phyloP scores from a whole-genome alignment of 2,329 filamentous ascomycete genomes.

The Cladosporium sp. region DNA sequence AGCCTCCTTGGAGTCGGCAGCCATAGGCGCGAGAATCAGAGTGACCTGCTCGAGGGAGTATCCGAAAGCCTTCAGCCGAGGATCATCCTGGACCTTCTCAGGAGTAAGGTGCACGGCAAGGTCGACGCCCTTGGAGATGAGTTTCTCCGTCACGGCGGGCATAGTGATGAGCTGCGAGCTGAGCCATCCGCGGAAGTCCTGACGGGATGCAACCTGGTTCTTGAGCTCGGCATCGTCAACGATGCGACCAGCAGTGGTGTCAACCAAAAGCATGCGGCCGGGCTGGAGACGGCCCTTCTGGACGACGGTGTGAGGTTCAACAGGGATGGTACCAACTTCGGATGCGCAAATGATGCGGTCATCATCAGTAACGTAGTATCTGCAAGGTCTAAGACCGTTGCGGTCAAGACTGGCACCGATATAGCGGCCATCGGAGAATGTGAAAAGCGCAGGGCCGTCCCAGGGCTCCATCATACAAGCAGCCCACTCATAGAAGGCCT shows the following conservation, averaged over 20 bases:
- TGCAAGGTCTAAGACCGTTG: conserved; percentile 90
- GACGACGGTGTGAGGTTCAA: conserved; percentile 84
- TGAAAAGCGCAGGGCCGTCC: conserved; percentile 95
- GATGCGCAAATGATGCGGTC: conserved; percentile 97
- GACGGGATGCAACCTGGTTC: conserved; percentile 75
- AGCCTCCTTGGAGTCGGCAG: conserved; percentile 93
- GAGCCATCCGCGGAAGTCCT: conserved; percentile 86
- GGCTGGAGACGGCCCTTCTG: conserved; percentile 93
- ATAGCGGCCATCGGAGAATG: conserved; percentile 92
- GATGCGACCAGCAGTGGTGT: conserved; percentile 84
- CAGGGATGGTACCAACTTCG: conserved; percentile 87
- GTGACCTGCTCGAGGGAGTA: conserved; percentile 96
- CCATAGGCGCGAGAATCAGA: conserved; percentile 89
- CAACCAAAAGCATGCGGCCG: conserved; percentile 92
- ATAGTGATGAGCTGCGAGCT: conserved; percentile 80
- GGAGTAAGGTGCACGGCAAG: conserved; percentile 65
- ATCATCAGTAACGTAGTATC: conserved; percentile 95
- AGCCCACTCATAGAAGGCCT: conserved; percentile 97
- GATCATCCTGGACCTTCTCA: conserved; percentile 73
- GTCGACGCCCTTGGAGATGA: conserved; percentile 56
- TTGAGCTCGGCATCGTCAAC: conserved; percentile 94
- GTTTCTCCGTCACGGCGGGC: conserved; percentile 64
- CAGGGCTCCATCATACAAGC: conserved; percentile 98
- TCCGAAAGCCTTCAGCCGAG: conserved; percentile 78
- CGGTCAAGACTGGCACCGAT: conserved; percentile 95